These are phyloP conservation scores for Macrophomina tecta DNA, from an alignment of 2,329 filamentous ascomycete genomes.

Conservation along the genomic window DNA sequence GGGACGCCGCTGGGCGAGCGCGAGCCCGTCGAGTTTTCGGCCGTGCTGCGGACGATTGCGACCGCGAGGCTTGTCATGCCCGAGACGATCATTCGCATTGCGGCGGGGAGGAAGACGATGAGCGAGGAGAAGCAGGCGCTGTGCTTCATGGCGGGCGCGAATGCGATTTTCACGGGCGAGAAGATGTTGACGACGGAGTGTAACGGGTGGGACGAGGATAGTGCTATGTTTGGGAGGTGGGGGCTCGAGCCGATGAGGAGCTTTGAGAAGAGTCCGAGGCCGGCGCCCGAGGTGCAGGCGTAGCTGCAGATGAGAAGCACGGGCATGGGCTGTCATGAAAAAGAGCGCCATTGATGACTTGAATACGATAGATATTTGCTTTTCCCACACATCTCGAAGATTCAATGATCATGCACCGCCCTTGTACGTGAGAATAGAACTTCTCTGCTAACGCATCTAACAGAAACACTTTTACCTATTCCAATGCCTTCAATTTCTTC, in stretches of 20 bases:
- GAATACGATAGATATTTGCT: not conserved
- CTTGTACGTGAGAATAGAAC: no score
- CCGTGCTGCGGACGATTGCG: slow-evolving; percentile 80
- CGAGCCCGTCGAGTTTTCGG: slow-evolving; percentile 75
- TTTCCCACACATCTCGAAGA: no score
- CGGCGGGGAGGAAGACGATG: slow-evolving; percentile 83
- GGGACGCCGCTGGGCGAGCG: slow-evolving; percentile 82
- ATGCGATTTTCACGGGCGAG: slow-evolving; percentile 94
- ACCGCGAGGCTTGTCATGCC: slow-evolving; percentile 85
- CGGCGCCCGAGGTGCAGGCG: slow-evolving; percentile 12
- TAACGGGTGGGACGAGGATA: slow-evolving; percentile 89
- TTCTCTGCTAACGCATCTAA: no score
- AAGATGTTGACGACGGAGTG: slow-evolving; percentile 95
- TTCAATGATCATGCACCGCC: no score
- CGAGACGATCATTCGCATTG: slow-evolving; percentile 82
- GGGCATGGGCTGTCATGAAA: not conserved
- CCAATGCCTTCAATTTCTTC: not conserved
- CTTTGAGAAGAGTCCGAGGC: slow-evolving; percentile 28
- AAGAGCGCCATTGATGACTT: not conserved
- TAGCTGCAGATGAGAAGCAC: not conserved
- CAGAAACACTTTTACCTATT: no score
- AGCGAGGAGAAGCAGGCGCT: slow-evolving; percentile 86
- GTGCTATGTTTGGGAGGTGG: slow-evolving; percentile 81
- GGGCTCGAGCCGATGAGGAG: slow-evolving; percentile 76
- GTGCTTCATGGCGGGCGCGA: slow-evolving; percentile 90